These are phyloP conservation scores for Myxozyma vanderwaltii DNA, from an alignment of 805 yeast species.

Conservation along the genomic window DNA sequence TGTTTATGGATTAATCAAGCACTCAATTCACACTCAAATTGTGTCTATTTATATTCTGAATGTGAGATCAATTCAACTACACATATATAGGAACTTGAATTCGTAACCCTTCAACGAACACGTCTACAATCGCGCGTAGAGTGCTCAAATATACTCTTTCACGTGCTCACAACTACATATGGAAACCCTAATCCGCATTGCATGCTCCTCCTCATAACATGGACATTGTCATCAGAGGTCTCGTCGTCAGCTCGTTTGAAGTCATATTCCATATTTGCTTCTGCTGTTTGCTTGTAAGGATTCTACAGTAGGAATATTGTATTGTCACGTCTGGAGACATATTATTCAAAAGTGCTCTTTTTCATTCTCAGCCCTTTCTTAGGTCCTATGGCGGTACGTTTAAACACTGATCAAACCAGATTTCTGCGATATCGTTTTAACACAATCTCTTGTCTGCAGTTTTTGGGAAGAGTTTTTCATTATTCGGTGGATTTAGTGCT, in stretches of 20 bases:
- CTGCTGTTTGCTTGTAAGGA: no score
- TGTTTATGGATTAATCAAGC: no score
- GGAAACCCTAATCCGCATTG: background rate
- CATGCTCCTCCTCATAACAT: background rate
- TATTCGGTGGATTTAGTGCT: slow-evolving; percentile 75
- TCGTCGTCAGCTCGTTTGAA: no score
- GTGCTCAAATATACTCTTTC: background rate
- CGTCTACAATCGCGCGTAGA: background rate
- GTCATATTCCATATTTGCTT: no score
- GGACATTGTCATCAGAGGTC: background rate
- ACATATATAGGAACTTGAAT: no score
- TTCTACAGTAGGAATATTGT: background rate
- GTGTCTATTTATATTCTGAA: no score
- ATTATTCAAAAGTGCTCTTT: background rate
- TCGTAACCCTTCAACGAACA: slow-evolving; percentile 1
- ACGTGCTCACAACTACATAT: background rate
- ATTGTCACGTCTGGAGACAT: background rate
- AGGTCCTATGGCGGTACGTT: slow-evolving; percentile 9
- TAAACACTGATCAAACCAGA: no score
- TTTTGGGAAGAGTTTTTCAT: slow-evolving; percentile 65
- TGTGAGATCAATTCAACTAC: no score
- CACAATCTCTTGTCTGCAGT: background rate
- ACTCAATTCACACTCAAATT: no score
- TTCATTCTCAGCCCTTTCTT: background rate
- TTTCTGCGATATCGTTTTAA: no score